Evolutionary conservation across 345 rosid genomes (phyloP).

Genomic region (Populus nigra): DNA sequence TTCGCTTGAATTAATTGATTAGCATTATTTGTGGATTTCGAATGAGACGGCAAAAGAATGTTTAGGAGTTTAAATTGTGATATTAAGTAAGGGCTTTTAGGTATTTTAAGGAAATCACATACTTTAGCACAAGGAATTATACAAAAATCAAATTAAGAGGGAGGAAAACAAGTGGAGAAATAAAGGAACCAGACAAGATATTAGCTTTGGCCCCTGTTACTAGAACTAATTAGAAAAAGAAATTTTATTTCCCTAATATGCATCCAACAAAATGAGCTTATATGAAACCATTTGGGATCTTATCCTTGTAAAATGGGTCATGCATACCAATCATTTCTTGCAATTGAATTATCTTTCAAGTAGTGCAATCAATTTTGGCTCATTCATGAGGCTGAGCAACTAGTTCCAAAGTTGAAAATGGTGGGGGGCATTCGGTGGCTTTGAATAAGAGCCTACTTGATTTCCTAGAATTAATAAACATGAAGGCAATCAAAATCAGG

Average conservation of each 20-base stretch:
- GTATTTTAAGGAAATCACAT: not conserved
- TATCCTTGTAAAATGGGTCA: not conserved
- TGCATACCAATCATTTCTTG: not conserved
- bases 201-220: no score
- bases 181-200: not conserved
- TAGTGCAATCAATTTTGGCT: not conserved
- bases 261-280: not conserved
- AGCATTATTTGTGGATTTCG: not conserved
- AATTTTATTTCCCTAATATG: not conserved
- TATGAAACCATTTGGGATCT: not conserved
- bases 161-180: not conserved
- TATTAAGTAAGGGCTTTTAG: not conserved
- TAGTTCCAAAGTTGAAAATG: not conserved
- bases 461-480: not conserved
- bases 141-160: not conserved
- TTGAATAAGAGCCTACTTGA: not conserved
- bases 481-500: slow-evolving; percentile 2
- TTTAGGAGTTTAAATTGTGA: not conserved
- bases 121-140: not conserved
- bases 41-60: not conserved
- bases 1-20: not conserved
- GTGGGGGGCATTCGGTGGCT: not conserved
- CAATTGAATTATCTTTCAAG: not conserved
- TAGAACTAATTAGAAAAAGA: not conserved
- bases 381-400: not conserved